phyloP scores from a whole-genome alignment of 805 yeast species.

The Schwanniomyces sp. region DNA sequence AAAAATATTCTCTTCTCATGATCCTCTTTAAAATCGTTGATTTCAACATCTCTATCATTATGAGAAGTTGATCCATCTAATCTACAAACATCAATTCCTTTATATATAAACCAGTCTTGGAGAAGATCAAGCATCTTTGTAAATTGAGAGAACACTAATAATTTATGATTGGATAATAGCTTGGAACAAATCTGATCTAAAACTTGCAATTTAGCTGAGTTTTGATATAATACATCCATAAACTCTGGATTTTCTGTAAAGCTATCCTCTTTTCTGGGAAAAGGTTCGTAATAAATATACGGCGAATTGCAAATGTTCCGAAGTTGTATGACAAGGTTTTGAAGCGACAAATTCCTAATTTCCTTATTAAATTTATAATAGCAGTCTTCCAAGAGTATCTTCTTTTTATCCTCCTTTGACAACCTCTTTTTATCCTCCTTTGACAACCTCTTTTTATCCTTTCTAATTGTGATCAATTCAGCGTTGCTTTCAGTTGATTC shows the following conservation, averaged over 20 bases:
- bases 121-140: slow-evolving; percentile 78
- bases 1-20: slow-evolving; percentile 52
- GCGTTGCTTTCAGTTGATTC: slow-evolving; percentile 7
- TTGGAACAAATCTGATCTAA: slow-evolving; percentile 60
- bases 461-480: neutral
- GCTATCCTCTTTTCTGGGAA: slow-evolving; percentile 41
- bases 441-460: neutral
- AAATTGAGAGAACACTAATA: slow-evolving; percentile 85
- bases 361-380: slow-evolving; percentile 14
- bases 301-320: slow-evolving; percentile 87
- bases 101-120: slow-evolving; percentile 66
- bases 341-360: slow-evolving; percentile 44
- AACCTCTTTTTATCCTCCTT: neutral
- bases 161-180: slow-evolving; percentile 61
- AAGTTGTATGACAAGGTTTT: slow-evolving; percentile 78
- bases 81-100: slow-evolving; percentile 50
- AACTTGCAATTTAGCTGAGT: slow-evolving; percentile 73
- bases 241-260: slow-evolving; percentile 24
- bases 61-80: slow-evolving; percentile 78
- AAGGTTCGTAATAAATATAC: slow-evolving; percentile 79
- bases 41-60: slow-evolving; percentile 62
- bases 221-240: slow-evolving; percentile 33
- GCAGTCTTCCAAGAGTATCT: slow-evolving; percentile 10
- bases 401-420: slow-evolving; percentile 9
- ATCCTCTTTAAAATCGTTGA: slow-evolving; percentile 48